phyloP scores from a whole-genome alignment of 805 yeast genomes.

The Saturnispora sanitii region DNA sequence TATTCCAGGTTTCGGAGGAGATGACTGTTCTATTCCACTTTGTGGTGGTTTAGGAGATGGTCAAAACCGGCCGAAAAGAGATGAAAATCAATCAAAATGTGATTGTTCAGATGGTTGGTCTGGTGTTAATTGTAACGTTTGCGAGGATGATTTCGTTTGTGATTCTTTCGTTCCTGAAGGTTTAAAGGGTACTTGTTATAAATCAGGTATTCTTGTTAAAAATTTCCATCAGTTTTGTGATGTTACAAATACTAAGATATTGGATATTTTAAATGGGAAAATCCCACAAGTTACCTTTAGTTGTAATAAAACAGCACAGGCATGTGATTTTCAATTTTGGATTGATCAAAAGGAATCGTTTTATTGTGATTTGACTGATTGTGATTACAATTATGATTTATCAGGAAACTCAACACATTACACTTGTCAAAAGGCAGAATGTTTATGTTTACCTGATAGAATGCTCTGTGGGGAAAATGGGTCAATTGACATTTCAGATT shows the following conservation, averaged over 20 bases:
- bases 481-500: slow-evolving; percentile 89
- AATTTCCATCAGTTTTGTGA: slow-evolving; percentile 85
- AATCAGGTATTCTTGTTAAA: slow-evolving; percentile 73
- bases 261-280: slow-evolving; percentile 68
- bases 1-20: slow-evolving; percentile 86
- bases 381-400: slow-evolving; percentile 60
- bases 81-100: slow-evolving; percentile 43
- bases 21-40: slow-evolving; percentile 77
- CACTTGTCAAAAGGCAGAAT: slow-evolving; percentile 65
- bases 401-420: slow-evolving; percentile 60
- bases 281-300: slow-evolving; percentile 88
- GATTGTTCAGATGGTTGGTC: slow-evolving; percentile 80
- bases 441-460: slow-evolving; percentile 84
- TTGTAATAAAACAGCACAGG: slow-evolving; percentile 56
- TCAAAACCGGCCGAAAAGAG: slow-evolving; percentile 52
- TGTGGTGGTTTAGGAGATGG: slow-evolving; percentile 78
- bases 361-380: slow-evolving; percentile 72
- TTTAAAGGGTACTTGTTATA: slow-evolving; percentile 79
- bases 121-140: slow-evolving; percentile 90
- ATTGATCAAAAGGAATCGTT: slow-evolving; percentile 84
- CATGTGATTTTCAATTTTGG: slow-evolving; percentile 94
- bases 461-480: slow-evolving; percentile 93
- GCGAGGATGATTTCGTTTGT: slow-evolving; percentile 65
- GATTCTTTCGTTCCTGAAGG: slow-evolving; percentile 80
- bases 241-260: slow-evolving; percentile 82